Evolutionary conservation across 2,329 filamentous ascomycete genomes (phyloP), one percentile per base, ranked within the genome.

Genomic region (Stagonosporopsis cucurbitacearum): DNA sequence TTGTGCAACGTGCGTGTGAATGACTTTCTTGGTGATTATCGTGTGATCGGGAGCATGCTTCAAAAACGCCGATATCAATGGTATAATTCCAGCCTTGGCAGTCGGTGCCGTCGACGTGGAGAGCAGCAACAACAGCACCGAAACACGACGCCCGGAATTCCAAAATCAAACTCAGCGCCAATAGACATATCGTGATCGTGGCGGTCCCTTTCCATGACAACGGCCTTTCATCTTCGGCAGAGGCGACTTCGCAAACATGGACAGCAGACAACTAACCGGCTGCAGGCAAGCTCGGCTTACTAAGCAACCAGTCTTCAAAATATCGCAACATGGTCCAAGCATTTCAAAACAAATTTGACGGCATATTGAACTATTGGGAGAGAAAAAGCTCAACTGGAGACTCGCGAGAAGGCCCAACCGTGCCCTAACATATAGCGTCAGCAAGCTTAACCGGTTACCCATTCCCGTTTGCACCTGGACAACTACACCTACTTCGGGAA

Each of bases 261-360:
- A 20, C 17, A n/a, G 22, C 48, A 32, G 32, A 19, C 6, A 12
- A 25, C 51, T 54, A 54, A 54, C 51, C 51, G 35, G 32, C 40
- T 50, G 35, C 45, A 54, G 52, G 52, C 45, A 54, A 54, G 52
- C 37, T 43, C 22, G 13, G 47, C 53, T 56, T 49, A 56, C 9
- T 56, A 46, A 56, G 50, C 47, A 43, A 15, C 19, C 30, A 51
- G 51, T 56, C 42, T 50, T 32, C 37, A 51, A 56, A 53, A 56
- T 51, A 32, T 47, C 53, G 36, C 47, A 51, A 51, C 40, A 32
- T 28, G 15, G 25, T 50, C 33, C 33, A 44, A 55, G 40, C 41
- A 49, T 36, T 20, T 28, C 35, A 30, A 17, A 50, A 12, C 28
- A 35, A 26, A 6, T 33, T 17, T 22, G 9, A 11, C 6, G 4